These are phyloP conservation scores for Pyrenula aspistea DNA, from an alignment of 495 filamentous ascomycete genomes.

Conservation along the genomic window DNA sequence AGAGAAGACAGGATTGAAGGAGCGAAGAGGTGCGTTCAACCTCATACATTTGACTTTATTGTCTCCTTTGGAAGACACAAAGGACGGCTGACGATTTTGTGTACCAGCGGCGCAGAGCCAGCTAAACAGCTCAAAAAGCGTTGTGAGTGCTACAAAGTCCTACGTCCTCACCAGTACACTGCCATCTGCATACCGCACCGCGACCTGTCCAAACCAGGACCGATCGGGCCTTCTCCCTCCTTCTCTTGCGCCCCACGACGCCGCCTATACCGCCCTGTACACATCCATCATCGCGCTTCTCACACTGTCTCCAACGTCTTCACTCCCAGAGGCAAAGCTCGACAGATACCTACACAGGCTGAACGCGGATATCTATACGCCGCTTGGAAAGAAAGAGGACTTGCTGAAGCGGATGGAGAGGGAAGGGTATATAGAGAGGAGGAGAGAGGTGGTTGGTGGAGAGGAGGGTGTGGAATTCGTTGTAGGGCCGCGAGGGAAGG, in stretches of 20 bases:
- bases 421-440: conserved; percentile 71
- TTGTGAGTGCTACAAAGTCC: conserved; percentile 40
- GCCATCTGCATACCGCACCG: conserved; percentile 46
- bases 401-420: conserved; percentile 61
- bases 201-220: conserved; percentile 17
- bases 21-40: conserved; percentile 54
- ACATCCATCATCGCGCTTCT: conserved; percentile 70
- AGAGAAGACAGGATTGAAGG: conserved; percentile 66
- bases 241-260: conserved; percentile 56
- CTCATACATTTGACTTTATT: conserved; percentile 9
- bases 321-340: conserved; percentile 60
- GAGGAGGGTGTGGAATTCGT: conserved; percentile 68
- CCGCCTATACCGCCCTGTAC: conserved; percentile 68
- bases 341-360: conserved; percentile 60
- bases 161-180: conserved; percentile 68
- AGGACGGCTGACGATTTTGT: conserved; percentile 6
- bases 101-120: conserved; percentile 39
- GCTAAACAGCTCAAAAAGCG: conserved; percentile 24
- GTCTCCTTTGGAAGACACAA: no score
- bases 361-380: conserved; percentile 65
- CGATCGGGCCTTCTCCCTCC: conserved; percentile 48
- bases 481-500: conserved; percentile 72
- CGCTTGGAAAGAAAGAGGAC: conserved; percentile 64
- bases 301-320: conserved; percentile 48
- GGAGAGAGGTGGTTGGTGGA: conserved; percentile 53